Percentiles rank a stretch among this genome's conserved stretches.
Evolutionary conservation across 2,329 filamentous ascomycete genomes (phyloP).

Genomic region (Helotiales sp.): DNA sequence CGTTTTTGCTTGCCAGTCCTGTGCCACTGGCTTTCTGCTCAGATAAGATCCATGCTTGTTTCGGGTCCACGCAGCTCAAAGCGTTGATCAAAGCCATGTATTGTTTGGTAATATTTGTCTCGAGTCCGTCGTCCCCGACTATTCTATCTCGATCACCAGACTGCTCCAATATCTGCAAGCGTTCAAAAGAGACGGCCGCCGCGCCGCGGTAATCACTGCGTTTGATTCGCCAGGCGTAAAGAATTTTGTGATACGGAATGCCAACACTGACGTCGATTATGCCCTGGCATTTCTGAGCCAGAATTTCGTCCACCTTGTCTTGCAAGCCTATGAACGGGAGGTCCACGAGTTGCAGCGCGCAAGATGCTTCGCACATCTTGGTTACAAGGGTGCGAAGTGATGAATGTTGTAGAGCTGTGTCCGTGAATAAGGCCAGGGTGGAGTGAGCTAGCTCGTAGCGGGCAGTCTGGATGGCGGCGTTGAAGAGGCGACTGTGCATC

Average conservation of each 20-base stretch:
- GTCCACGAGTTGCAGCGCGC: conserved; percentile 66
- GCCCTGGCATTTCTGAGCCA: conserved; percentile 69
- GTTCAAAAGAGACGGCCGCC: conserved; percentile 61
- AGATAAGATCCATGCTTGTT: conserved; percentile 79
- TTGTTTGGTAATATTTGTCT: conserved; percentile 68
- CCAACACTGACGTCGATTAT: conserved; percentile 64
- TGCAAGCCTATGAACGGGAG: conserved; percentile 79
- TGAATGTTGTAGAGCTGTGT: conserved; percentile 69
- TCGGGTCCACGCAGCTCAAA: conserved; percentile 78
- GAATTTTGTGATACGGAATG: conserved; percentile 80
- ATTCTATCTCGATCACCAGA: conserved; percentile 59
- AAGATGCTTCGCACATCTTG: conserved; percentile 67
- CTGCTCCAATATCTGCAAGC: conserved; percentile 60
- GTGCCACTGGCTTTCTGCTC: conserved; percentile 38
- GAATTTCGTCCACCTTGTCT: conserved; percentile 75
- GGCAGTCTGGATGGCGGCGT: conserved; percentile 73
- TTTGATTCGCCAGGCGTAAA: conserved; percentile 87
- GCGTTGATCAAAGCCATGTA: conserved; percentile 94
- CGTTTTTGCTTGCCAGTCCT: conserved; percentile 25
- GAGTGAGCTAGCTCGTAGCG: conserved; percentile 83
- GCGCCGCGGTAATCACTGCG: conserved; percentile 86
- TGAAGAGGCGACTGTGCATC: conserved; percentile 81
- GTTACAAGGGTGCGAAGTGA: conserved; percentile 70
- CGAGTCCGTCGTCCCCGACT: conserved; percentile 51
- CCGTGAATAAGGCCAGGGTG: conserved; percentile 71